Percentiles rank a stretch among this genome's conserved stretches.
Conservation (phyloP, 2,329 filamentous ascomycete genomes). For the Coniochaeta sp. region DNA sequence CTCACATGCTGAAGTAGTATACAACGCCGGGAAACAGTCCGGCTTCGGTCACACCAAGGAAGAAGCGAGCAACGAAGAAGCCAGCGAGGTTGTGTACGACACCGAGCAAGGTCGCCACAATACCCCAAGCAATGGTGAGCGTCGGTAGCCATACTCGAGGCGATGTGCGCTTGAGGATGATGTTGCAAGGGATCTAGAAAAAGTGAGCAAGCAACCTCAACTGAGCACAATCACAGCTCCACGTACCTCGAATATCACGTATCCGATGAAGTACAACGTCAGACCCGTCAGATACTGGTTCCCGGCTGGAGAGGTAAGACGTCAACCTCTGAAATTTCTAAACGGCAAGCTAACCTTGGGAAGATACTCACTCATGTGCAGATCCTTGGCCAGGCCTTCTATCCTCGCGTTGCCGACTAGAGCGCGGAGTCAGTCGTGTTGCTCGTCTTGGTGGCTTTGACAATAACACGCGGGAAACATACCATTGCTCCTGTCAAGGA, state of each 20-base stretch:
- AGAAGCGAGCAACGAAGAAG: constrained; percentile 47
- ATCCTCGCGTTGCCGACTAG: constrained; percentile 52
- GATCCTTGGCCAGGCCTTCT: constrained; percentile 45
- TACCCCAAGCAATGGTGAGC: constrained; percentile 47
- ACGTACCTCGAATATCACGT: constrained; percentile 47
- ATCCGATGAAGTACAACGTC: constrained; percentile 59
- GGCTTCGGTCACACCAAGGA: constrained; percentile 47
- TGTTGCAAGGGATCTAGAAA: constrained; percentile 50
- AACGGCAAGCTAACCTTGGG: constrained; percentile 9
- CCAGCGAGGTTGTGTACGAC: constrained; percentile 42
- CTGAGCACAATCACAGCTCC: neutral
- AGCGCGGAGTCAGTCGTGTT: constrained; percentile 15
- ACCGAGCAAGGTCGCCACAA: constrained; percentile 45
- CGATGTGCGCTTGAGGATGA: constrained; percentile 53
- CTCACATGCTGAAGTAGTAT: constrained; percentile 39
- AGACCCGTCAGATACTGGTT: constrained; percentile 59
- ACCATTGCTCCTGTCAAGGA: constrained; percentile 48
- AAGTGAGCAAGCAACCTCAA: constrained; percentile 3
- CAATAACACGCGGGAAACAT: constrained; percentile 27
- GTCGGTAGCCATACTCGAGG: constrained; percentile 51
- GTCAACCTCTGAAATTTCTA: neutral
- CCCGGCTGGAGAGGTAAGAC: constrained; percentile 38
- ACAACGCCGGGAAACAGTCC: constrained; percentile 45
- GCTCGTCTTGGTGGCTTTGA: constrained; percentile 23
- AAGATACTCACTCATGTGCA: constrained; percentile 44